Evolutionary conservation across 805 yeast species (phyloP).

Genomic region (Zygoascus ofunaensis): DNA sequence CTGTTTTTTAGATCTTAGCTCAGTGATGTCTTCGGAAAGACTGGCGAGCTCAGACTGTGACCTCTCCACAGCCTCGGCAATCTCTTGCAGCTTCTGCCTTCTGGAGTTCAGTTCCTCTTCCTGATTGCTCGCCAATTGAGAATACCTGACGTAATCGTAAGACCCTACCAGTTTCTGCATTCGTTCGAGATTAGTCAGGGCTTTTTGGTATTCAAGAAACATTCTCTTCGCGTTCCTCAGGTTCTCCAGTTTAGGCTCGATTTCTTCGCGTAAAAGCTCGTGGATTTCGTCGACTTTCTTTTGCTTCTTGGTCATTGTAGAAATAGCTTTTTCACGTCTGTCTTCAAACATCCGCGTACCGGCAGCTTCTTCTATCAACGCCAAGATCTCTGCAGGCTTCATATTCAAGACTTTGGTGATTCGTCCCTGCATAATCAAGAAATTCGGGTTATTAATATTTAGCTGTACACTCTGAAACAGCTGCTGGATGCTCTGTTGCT

Average conservation of each 20-base stretch:
- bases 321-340: slow-evolving; percentile 81
- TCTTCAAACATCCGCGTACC: slow-evolving; percentile 96
- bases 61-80: slow-evolving; percentile 38
- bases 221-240: slow-evolving; percentile 72
- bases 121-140: slow-evolving; percentile 36
- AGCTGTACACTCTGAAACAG: slow-evolving; percentile 91
- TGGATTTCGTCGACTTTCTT: slow-evolving; percentile 72
- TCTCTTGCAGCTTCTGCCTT: slow-evolving; percentile 26
- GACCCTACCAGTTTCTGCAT: slow-evolving; percentile 66
- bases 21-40: slow-evolving; percentile 52
- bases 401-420: slow-evolving; percentile 94
- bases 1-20: slow-evolving; percentile 44
- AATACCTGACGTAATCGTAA: slow-evolving; percentile 49
- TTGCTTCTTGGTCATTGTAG: slow-evolving; percentile 87
- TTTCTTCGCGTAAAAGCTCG: slow-evolving; percentile 68
- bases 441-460: slow-evolving; percentile 94
- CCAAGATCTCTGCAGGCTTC: slow-evolving; percentile 84
- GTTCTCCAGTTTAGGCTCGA: slow-evolving; percentile 82
- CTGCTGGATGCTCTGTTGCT: slow-evolving; percentile 83
- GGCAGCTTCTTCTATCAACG: slow-evolving; percentile 95
- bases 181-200: slow-evolving; percentile 71
- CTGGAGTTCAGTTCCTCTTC: slow-evolving; percentile 21
- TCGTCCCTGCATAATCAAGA: slow-evolving; percentile 96
- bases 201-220: slow-evolving; percentile 77
- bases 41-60: slow-evolving; percentile 46